Evolutionary conservation across 352 stramenopile genomes (phyloP), one percentile per base, ranked within the genome.

Genomic region (Thraustochytrium striatum): DNA sequence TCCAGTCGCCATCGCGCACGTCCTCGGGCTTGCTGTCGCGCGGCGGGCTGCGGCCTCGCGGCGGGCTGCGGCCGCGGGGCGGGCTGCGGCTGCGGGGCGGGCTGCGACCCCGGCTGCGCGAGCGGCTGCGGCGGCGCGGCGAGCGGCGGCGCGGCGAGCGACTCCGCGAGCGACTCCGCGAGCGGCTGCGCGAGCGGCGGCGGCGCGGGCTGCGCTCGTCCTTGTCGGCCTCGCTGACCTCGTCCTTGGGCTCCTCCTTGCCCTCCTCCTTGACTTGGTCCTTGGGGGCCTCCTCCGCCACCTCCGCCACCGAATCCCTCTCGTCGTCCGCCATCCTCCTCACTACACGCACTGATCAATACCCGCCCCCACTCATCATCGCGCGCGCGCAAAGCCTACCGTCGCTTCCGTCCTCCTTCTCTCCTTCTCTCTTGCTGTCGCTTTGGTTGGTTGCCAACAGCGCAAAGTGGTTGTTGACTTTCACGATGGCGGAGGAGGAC

Each of bases 1-100:
- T 38, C 65, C 65, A 75, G 41, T 75, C 65, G 39, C 65, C 65
- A n/a, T n/a, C n/a, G n/a, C n/a, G n/a, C n/a, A n/a, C n/a, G n/a
- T n/a, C n/a, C n/a, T n/a, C n/a, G n/a, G n/a, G n/a, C n/a, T n/a
- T n/a, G n/a, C n/a, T n/a, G n/a, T n/a, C n/a, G n/a, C n/a, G n/a
- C n/a, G n/a, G n/a, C n/a, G n/a, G n/a, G n/a, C n/a, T n/a, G n/a
- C n/a, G n/a, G n/a, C n/a, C n/a, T n/a, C n/a, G n/a, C n/a, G n/a
- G n/a, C n/a, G n/a, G n/a, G n/a, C n/a, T n/a, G n/a, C n/a, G n/a
- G n/a, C n/a, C n/a, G n/a, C n/a, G n/a, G 33, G 5, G 8, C 19
- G 33, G 7, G 5, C 7, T 21, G 47, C 3, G 19, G 21, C 50
- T 32, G 65, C 50, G 19, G 21, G n/a, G 41, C 11, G 19, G 16